Evolutionary conservation across 176 grass and related monocot genomes (phyloP).

Genomic region (Cenchrus purpureus): DNA sequence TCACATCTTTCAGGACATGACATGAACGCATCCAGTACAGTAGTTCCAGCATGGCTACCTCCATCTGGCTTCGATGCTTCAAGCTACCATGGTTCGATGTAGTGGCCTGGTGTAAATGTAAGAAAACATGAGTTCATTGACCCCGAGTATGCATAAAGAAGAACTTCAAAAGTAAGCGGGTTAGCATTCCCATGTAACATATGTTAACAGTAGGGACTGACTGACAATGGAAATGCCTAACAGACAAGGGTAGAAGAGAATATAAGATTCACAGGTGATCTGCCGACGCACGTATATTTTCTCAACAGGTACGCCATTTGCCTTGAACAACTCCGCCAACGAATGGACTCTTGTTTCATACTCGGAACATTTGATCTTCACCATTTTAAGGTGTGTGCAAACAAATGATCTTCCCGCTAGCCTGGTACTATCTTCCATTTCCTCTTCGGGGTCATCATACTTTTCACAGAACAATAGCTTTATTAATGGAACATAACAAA

Average conservation of each 20-base stretch:
- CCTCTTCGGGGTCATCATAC: background rate
- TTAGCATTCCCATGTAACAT: background rate
- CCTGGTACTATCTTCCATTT: background rate
- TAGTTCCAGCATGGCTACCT: background rate
- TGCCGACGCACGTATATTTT: slow-evolving; percentile 12
- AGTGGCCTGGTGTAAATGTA: background rate
- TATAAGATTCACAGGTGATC: slow-evolving; percentile 12
- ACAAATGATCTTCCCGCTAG: slow-evolving; percentile 11
- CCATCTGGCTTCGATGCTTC: background rate
- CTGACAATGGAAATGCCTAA: background rate
- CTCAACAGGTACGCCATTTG: slow-evolving; percentile 23
- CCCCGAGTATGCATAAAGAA: background rate
- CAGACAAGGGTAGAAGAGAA: background rate
- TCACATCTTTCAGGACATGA: background rate
- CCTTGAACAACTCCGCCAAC: slow-evolving; percentile 22
- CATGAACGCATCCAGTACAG: too few relatives aligned
- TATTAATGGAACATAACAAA: background rate
- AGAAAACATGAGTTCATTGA: background rate
- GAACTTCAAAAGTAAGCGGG: background rate
- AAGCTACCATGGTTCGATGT: background rate
- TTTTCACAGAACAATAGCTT: background rate
- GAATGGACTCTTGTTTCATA: slow-evolving; percentile 8
- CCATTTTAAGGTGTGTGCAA: slow-evolving; percentile 23
- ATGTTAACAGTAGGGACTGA: background rate
- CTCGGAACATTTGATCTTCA: slow-evolving; percentile 35